These are phyloP conservation scores for Amphicarpaea edgeworthii DNA, from an alignment of 306 rosid genomes.

Conservation along the genomic window DNA sequence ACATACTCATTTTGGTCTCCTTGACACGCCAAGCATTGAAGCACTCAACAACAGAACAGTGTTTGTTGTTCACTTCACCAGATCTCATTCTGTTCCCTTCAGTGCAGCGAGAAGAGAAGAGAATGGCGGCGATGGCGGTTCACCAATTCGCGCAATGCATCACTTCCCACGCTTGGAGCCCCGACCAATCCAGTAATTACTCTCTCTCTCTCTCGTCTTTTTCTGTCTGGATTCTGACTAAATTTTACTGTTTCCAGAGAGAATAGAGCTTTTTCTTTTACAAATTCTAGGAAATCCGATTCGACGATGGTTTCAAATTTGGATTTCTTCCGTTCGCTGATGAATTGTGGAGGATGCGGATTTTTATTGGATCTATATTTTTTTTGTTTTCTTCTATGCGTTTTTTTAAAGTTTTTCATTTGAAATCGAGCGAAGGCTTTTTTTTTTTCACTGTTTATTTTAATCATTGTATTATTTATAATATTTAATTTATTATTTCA, in stretches of 20 bases:
- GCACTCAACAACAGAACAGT: background rate
- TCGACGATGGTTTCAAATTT: conserved; percentile 8
- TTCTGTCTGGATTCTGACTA: conserved; percentile 37
- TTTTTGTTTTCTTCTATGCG: background rate
- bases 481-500: too few relatives aligned
- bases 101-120: background rate
- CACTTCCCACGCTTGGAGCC: conserved; percentile 96
- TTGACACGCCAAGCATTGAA: background rate
- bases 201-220: background rate
- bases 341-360: background rate
- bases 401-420: background rate
- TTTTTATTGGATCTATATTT: conserved; percentile 33
- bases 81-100: conserved; percentile 38
- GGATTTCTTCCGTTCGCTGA: background rate
- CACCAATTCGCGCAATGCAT: conserved; percentile 83
- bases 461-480: too few relatives aligned
- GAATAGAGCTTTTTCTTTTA: background rate
- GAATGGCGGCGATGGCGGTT: conserved; percentile 78
- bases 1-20: background rate
- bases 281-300: background rate
- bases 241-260: background rate
- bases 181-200: conserved; percentile 78
- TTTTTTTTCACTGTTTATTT: too few relatives aligned
- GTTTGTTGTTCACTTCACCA: conserved; percentile 13
- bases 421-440: conserved; percentile 7